phyloP scores from a whole-genome alignment of 75 land plant genomes.

The Cryptomeria japonica region DNA sequence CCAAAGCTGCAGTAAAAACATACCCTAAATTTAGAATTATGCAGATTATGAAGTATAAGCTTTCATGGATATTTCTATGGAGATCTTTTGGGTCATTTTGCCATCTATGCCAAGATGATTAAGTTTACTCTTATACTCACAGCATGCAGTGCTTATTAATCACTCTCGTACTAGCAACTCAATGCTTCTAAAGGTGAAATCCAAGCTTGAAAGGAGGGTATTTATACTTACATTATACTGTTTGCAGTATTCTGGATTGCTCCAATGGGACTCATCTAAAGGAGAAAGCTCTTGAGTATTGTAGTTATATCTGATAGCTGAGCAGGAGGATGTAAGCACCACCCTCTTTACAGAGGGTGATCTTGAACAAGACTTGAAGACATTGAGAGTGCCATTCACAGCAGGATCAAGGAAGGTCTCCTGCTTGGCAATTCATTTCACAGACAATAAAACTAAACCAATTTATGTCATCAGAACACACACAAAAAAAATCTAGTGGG shows the following conservation, averaged over 20 bases:
- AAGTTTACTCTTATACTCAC: not conserved
- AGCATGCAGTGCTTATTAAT: not conserved
- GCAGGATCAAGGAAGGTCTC: slow-evolving; percentile 26
- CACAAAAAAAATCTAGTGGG: too few relatives aligned
- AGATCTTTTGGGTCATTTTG: not conserved
- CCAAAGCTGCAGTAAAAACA: slow-evolving; percentile 61
- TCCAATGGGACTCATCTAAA: slow-evolving; percentile 80
- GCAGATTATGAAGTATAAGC: not conserved
- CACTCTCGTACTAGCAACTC: not conserved
- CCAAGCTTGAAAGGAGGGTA: not conserved
- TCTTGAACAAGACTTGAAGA: slow-evolving; percentile 70
- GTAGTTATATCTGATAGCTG: slow-evolving; percentile 20
- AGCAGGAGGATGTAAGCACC: slow-evolving; percentile 90
- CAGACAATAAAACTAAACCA: too few relatives aligned
- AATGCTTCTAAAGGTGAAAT: not conserved
- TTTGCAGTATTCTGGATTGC: slow-evolving; percentile 76
- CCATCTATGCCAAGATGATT: not conserved
- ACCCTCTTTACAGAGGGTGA: slow-evolving; percentile 56
- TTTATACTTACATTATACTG: slow-evolving; percentile 50
- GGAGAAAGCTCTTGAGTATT: slow-evolving; percentile 73
- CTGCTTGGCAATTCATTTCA: too few relatives aligned
- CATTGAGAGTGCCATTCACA: slow-evolving; percentile 73
- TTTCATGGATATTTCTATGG: not conserved
- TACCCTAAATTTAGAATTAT: not conserved
- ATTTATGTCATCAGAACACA: too few relatives aligned